Evolutionary conservation across 352 stramenopile genomes (phyloP).

Genomic region (Phytophthora meadii): DNA sequence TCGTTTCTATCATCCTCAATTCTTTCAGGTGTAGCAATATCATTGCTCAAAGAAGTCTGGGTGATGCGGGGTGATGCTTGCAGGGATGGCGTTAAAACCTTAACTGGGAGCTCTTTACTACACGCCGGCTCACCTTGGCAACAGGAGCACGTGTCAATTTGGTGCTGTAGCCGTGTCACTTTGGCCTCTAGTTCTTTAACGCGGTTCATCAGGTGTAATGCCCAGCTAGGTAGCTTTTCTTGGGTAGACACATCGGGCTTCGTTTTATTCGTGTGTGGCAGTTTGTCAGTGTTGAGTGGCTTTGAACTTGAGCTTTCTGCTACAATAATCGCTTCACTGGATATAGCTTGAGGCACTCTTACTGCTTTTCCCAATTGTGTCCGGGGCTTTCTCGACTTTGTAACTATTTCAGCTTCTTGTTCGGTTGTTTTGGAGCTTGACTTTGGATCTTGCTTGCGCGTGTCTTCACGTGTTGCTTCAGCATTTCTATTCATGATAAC

Average conservation of each 20-base stretch:
- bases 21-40: background rate
- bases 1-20: background rate
- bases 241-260: background rate
- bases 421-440: background rate
- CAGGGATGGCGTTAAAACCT: no score
- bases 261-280: background rate
- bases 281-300: background rate
- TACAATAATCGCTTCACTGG: background rate
- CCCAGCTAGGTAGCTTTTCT: constrained; percentile 22
- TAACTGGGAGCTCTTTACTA: no score
- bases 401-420: background rate
- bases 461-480: background rate
- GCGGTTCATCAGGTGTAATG: constrained; percentile 1
- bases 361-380: background rate
- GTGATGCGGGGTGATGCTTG: background rate
- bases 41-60: background rate
- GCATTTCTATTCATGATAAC: background rate
- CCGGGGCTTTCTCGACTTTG: background rate
- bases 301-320: background rate
- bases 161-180: constrained; percentile 14
- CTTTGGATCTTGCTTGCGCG: background rate
- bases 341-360: background rate
- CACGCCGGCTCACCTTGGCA: background rate
- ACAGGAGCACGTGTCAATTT: constrained; percentile 1
- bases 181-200: constrained; percentile 17